Evolutionary conservation across 1,284 basidiomycete species (phyloP), one percentile per base, ranked within the genome.

Genomic region (Thecaphora frezii): DNA sequence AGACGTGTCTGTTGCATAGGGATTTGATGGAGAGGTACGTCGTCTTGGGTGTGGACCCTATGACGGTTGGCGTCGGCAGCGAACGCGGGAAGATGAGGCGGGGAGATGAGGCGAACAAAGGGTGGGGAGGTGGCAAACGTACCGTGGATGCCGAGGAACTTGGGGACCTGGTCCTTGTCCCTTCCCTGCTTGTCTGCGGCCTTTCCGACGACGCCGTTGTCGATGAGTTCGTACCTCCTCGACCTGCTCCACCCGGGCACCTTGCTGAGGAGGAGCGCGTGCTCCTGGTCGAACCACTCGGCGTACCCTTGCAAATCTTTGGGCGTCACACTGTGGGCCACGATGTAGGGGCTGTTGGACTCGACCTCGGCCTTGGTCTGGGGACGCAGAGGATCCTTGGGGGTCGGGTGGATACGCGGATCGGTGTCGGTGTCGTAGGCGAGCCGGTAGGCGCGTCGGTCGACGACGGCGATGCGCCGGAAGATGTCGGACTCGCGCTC

Each of bases 401-500:
- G 33, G 13, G 56, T 16, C 1, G 41, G 7, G 14, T 14, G n/a
- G 43, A 56, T 50, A 9, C 23, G 33, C 3, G 21, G 24, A 13
- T 71, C 68, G 1, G 4, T 0, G 23, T 60, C 51, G 13, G 38
- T 46, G 37, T 79, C 73, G 30, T 69, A 71, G 25, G 77, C 54
- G 8, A 72, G 58, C 28, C 65, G 48, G 51, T 76, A 77, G 39
- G 78, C 80, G 2, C 80, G 36, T 23, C 80, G 66, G 54, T 81
- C 80, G 38, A 81, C 69, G 2, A 74, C 64, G 7, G 60, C 78
- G 19, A 81, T 53, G 3, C 77, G 59, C 1, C 57, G 56, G 24
- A 81, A 74, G 41, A 81, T 53, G 14, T 72, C 76, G 3, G 76
- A 79, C 57, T 81, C 80, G 19, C 80, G 64, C 9, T 55, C 57